Evolutionary conservation across 2,329 filamentous ascomycete genomes (phyloP).

Genomic region (Cytospora chrysosperma): DNA sequence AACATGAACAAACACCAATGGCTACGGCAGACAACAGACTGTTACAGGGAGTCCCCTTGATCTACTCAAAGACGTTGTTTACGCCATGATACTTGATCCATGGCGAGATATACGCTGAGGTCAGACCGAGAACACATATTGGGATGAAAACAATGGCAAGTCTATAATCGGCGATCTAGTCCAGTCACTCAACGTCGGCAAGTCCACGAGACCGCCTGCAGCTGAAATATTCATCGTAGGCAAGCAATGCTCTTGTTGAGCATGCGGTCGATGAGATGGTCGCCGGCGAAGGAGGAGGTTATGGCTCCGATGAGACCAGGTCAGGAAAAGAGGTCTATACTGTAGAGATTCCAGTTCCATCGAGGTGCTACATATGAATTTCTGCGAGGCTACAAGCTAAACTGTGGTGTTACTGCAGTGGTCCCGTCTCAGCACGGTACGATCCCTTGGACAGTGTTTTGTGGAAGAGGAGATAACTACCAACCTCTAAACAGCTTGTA

Average conservation of each 20-base stretch:
- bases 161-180: slow-evolving; percentile 30
- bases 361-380: not conserved
- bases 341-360: slow-evolving; percentile 8
- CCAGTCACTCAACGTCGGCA: slow-evolving; percentile 27
- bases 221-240: slow-evolving; percentile 29
- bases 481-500: not conserved
- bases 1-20: too few species aligned
- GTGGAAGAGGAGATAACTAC: not conserved
- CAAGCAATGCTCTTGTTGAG: slow-evolving; percentile 31
- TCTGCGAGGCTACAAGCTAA: not conserved
- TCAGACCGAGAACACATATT: slow-evolving; percentile 30
- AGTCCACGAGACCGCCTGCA: slow-evolving; percentile 31
- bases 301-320: slow-evolving; percentile 6
- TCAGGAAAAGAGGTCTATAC: slow-evolving; percentile 3
- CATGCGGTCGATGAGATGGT: slow-evolving; percentile 32
- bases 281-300: slow-evolving; percentile 20
- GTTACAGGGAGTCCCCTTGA: too few species aligned
- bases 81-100: slow-evolving; percentile 29
- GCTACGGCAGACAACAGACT: too few species aligned
- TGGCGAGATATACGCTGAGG: slow-evolving; percentile 30
- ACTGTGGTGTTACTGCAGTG: not conserved
- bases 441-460: not conserved
- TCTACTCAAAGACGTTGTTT: slow-evolving; percentile 27
- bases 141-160: slow-evolving; percentile 33
- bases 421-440: too few species aligned